phyloP scores from a whole-genome alignment of 1,139 yeast genomes.

The Taphrina communis region DNA sequence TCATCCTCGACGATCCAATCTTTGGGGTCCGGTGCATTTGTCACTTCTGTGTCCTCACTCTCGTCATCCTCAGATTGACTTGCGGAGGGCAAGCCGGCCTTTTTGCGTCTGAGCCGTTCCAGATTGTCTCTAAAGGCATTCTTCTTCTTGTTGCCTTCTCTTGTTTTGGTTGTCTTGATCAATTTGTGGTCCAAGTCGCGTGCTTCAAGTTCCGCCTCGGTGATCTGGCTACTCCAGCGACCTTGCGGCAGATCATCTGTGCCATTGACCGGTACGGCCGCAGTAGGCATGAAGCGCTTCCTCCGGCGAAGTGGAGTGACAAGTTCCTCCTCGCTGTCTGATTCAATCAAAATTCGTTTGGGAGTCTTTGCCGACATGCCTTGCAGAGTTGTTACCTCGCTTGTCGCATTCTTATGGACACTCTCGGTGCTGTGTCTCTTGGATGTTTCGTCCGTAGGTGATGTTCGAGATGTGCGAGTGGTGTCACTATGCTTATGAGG shows the following conservation, averaged over 20 bases:
- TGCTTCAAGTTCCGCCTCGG: constrained; percentile 8
- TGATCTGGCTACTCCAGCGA: constrained; percentile 4
- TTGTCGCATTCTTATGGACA: too few relatives aligned
- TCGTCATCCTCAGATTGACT: constrained; percentile 10
- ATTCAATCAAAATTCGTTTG: background rate
- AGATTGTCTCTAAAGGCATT: constrained; percentile 17
- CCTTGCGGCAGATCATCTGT: background rate
- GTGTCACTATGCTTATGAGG: background rate
- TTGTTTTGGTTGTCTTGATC: constrained; percentile 9
- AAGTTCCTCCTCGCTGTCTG: constrained; percentile 38
- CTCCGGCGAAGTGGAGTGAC: constrained; percentile 29
- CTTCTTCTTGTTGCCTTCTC: constrained; percentile 24
- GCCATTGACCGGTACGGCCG: background rate
- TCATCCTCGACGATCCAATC: constrained; percentile 30
- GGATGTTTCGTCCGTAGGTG: background rate
- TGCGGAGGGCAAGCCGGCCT: constrained; percentile 33
- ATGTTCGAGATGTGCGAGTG: background rate
- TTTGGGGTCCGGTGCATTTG: background rate
- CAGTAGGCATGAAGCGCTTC: constrained; percentile 29
- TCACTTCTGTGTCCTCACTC: background rate
- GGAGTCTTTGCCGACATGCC: background rate
- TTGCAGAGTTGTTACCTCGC: too few relatives aligned
- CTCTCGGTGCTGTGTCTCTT: background rate
- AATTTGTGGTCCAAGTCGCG: constrained; percentile 20
- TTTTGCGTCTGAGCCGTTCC: constrained; percentile 27